Evolutionary conservation across 352 stramenopile species (phyloP).

Genomic region (Phytophthora kernoviae): DNA sequence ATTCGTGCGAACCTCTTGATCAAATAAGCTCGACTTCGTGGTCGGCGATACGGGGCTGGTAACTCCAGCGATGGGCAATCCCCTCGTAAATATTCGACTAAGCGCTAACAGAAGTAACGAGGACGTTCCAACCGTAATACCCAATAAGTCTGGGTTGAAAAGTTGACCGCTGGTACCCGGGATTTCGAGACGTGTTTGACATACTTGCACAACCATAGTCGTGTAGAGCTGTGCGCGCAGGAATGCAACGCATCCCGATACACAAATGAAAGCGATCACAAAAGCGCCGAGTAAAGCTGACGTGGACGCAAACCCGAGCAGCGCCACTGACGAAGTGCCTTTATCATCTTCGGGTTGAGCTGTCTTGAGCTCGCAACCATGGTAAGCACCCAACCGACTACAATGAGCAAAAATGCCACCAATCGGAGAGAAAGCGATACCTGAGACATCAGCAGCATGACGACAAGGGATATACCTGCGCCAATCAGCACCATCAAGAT

Average conservation of each 20-base stretch:
- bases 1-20: slow-evolving; percentile 1
- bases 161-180: slow-evolving; percentile 28
- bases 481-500: slow-evolving; percentile 35
- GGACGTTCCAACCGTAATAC: slow-evolving; percentile 32
- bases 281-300: slow-evolving; percentile 37
- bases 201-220: slow-evolving; percentile 66
- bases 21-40: slow-evolving; percentile 13
- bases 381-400: slow-evolving; percentile 52
- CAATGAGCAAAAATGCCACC: slow-evolving; percentile 48
- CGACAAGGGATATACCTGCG: slow-evolving; percentile 29
- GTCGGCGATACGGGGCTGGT: neutral
- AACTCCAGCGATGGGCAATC: neutral
- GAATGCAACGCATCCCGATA: slow-evolving; percentile 59
- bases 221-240: slow-evolving; percentile 77
- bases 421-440: slow-evolving; percentile 42
- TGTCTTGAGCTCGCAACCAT: slow-evolving; percentile 47
- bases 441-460: slow-evolving; percentile 28
- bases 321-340: slow-evolving; percentile 39
- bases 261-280: slow-evolving; percentile 39
- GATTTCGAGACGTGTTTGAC: slow-evolving; percentile 52
- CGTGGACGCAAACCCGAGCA: slow-evolving; percentile 42
- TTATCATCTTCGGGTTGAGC: slow-evolving; percentile 44
- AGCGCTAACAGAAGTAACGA: slow-evolving; percentile 26
- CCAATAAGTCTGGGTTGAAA: slow-evolving; percentile 51
- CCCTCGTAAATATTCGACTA: slow-evolving; percentile 11